Evolutionary conservation across 1,284 basidiomycete genomes (phyloP).

Genomic region (Schizophyllum amplum): DNA sequence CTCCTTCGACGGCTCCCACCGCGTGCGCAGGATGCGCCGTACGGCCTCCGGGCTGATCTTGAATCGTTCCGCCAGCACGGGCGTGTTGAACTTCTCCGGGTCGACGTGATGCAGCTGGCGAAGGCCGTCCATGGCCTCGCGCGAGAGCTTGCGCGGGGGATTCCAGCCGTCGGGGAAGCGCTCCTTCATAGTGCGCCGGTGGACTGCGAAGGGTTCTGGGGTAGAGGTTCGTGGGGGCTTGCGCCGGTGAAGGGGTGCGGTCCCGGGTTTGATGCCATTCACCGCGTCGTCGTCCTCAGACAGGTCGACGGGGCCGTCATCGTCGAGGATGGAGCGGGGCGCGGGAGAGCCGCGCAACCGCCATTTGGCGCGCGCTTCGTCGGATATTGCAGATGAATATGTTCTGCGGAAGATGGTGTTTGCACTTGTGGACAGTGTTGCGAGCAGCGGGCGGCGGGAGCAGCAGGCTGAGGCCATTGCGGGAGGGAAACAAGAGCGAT

Average conservation of each 20-base stretch:
- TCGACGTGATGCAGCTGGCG: conserved; percentile 67
- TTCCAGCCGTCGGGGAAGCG: conserved; percentile 75
- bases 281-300: conserved; percentile 45
- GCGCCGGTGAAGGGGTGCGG: conserved; percentile 32
- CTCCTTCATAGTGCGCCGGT: conserved; percentile 50
- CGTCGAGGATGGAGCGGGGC: conserved; percentile 44
- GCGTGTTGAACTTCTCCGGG: conserved; percentile 61
- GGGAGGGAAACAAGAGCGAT: too few species aligned
- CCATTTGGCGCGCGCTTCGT: neutral
- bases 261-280: conserved; percentile 28
- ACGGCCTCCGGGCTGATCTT: conserved; percentile 84
- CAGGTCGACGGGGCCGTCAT: conserved; percentile 38
- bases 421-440: too few species aligned
- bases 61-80: conserved; percentile 72
- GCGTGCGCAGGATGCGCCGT: conserved; percentile 74
- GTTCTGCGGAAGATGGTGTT: neutral
- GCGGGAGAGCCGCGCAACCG: neutral
- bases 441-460: too few species aligned
- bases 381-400: neutral
- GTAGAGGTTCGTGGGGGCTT: conserved; percentile 37
- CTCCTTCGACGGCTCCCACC: conserved; percentile 63
- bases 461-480: too few species aligned
- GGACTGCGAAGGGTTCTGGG: conserved; percentile 42
- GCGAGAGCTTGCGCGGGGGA: conserved; percentile 82
- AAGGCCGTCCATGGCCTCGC: conserved; percentile 84